Base-by-base conservation (phyloP, 352 stramenopile genomes). In the Globisporangium spinosum region DNA sequence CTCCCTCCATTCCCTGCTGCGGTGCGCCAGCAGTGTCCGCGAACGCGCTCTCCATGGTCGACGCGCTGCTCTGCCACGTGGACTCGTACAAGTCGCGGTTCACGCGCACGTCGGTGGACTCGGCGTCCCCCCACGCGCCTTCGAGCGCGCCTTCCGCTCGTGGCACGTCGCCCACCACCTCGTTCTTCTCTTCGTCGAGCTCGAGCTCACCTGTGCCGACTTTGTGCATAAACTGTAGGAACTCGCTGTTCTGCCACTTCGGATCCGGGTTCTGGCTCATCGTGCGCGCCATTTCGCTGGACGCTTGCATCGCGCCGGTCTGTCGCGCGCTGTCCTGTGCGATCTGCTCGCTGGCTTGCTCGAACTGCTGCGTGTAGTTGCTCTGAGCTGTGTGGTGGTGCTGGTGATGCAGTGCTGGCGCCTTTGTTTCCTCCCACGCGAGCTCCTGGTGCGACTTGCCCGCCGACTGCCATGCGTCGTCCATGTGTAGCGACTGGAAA, bases 171-270 rank as follows among this genome's bases (percentile, higher is more conserved):
- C 76, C 74, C 20, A 76, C 74, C 45, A 93, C 86, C 40, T 77
- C 74, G 63, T 95, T 95, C 67, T 89, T 88, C 56, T 84, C 82
- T 62, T 95, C 88, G 66, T 93, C 79, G 9, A 95, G 77, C 67
- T 89, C 82, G 6, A 93, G 80, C 70, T 91, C 77, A 35, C 88
- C 88, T 5, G 70, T 73, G 58, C 83, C 80, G 40, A 95, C 80
- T 67, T 94, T 77, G 64, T 93, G 83, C 86, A 95, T 93, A 60
- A 95, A 95, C 69, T 93, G 74, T 54, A 94, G 74, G 64, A 95
- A 95, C 61, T 95, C 82, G 74, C 88, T 95, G 64, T 93, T 89
- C 69, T 95, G 85, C 68, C 77, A 95, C 70, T 91, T 92, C 2
- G 83, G 77, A 65, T 94, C 82, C 9, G 75, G 75, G 69, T 92